Evolutionary conservation across 768 basidiomycete genomes (phyloP), one percentile per base, ranked within the genome.

Genomic region (Hemileccinum rubropunctum): DNA sequence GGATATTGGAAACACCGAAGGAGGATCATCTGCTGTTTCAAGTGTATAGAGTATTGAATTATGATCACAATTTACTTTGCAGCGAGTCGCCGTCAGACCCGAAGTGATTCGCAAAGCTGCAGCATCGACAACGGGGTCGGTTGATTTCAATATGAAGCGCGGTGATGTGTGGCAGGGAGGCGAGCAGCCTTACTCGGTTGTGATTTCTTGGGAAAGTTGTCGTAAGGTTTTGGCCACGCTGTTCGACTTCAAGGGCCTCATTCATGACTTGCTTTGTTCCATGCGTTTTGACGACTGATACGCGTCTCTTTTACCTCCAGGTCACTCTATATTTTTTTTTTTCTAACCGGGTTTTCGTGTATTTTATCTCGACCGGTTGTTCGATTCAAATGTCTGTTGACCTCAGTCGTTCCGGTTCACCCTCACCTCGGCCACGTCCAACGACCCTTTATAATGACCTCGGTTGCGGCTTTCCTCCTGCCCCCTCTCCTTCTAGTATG

Each of bases 161-260:
- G 23, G 3, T 23, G 23, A 23, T 23, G 23, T 6, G n/a, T 23
- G 23, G 23, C 23, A 23, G 23, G 23, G 23, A 23, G 3, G 3
- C 23, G 23, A 6, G 23, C 23, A 6, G 23, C 21, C 3, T 35
- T 4, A 7, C 9, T 30, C 8, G 15, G 38, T 26, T 26, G 39
- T 41, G 17, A 27, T 33, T 38, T 46, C 40, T 23, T 14, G 42
- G 51, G 46, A 56, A 52, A 49, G 37, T 20, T 68, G 51, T 50
- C 67, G 65, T 67, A 69, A 69, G n/a, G 15, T 17, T 0, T 34
- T 13, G 15, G 54, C 57, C 67, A 69, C 67, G 67, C 56, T 62
- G 66, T 67, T 68, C 45, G 44, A 54, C 36, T 61, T 53, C 33
- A 18, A 36, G 41, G 2, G 58, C 60, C 64, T 60, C 65, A 49